Base-by-base conservation (phyloP, 345 rosid species). In the Abelmoschus esculentus region DNA sequence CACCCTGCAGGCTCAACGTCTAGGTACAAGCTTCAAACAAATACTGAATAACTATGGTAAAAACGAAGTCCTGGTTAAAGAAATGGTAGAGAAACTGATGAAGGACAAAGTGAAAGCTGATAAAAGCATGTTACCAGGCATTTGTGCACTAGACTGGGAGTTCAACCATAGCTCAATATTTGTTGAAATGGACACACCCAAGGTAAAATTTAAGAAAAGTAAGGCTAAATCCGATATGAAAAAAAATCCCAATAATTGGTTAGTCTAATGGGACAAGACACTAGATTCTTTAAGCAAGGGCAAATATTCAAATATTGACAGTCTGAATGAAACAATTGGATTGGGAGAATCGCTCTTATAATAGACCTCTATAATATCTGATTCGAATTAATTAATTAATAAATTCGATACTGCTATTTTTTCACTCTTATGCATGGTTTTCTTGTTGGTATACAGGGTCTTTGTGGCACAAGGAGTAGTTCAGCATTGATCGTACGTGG, bases 101-200 rank as follows among this genome's bases (percentile, higher is more conserved):
- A 84, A 72, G 71, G 89, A 85, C 76, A 78, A 74, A 29, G 62
- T 67, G 40, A 84, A 82, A 82, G 87, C 87, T n/a, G 86, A 86
- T 14, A 71, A 76, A 75, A 80, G 75, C 77, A 73, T 67, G 66
- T 71, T 86, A 75, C 90, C 93, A 47, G 82, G 82, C 1, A 82
- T 89, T 78, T 86, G 84, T 70, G 80, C 89, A 9, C 67, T 53
- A 9, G 93, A 89, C 42, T 82, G 84, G 87, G 90, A 89, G 72
- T 72, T 34, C 64, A 69, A 69, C 64, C 75, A 82, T 34, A 90
- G 91, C 81, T 72, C 89, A 67, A 60, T 83, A 17, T 86, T 80
- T 44, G 86, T 83, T 2, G 83, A 85, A 67, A 81, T 78, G 28
- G 83, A 85, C 57, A 86, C 89, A 58, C 88, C 90, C 63, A 72